Percentiles rank a stretch among this genome's conserved stretches.
Conservation (phyloP, 1,284 basidiomycete genomes). For the Takashimella koratensis region DNA sequence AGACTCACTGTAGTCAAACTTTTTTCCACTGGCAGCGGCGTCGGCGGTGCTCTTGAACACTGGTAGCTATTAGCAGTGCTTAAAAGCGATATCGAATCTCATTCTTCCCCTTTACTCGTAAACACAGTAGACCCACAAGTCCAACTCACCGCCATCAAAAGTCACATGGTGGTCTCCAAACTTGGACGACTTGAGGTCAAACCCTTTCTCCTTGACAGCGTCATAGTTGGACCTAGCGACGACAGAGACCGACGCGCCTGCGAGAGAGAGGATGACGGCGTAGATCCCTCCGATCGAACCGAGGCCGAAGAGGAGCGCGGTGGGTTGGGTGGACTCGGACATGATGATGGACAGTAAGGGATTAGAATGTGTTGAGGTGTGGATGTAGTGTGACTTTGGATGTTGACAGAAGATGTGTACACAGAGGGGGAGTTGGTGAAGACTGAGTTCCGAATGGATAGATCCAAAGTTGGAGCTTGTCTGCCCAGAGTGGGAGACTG, state of each 20-base stretch:
- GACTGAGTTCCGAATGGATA: neutral
- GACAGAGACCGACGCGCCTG: constrained; percentile 48
- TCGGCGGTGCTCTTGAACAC: constrained; percentile 42
- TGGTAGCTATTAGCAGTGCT: too few relatives aligned
- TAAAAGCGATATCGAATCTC: neutral
- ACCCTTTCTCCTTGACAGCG: constrained; percentile 42
- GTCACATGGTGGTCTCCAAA: constrained; percentile 39
- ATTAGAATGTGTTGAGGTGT: too few relatives aligned
- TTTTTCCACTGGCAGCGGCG: constrained; percentile 35
- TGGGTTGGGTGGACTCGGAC: constrained; percentile 13
- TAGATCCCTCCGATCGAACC: constrained; percentile 53
- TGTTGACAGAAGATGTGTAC: neutral
- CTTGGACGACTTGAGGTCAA: constrained; percentile 41
- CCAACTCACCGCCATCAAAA: constrained; percentile 43
- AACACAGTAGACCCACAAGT: neutral
- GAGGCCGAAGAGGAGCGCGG: constrained; percentile 47
- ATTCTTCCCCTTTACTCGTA: neutral
- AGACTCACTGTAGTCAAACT: constrained; percentile 36
- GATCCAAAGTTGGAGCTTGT: neutral
- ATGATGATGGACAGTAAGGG: neutral
- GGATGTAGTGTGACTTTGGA: too few relatives aligned
- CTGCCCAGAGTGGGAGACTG: too few relatives aligned
- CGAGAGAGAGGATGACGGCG: constrained; percentile 48
- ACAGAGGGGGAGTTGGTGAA: too few relatives aligned
- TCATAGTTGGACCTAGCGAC: constrained; percentile 52